phyloP scores from a whole-genome alignment of 2,329 filamentous ascomycete species.

The Helotiales sp. region DNA sequence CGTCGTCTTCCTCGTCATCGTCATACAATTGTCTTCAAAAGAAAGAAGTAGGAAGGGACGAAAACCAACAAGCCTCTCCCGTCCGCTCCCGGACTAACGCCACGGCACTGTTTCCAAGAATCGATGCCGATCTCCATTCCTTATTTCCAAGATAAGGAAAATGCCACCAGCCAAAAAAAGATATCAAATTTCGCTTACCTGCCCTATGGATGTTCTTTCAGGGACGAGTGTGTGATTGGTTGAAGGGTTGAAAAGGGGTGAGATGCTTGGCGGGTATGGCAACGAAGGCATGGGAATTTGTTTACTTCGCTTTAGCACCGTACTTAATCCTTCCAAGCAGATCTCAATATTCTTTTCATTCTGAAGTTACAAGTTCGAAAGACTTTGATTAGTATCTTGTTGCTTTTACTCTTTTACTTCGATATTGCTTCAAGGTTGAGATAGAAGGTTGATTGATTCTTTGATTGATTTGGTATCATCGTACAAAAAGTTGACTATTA shows the following conservation, averaged over 20 bases:
- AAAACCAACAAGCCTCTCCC: background rate
- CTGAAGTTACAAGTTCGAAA: too few relatives aligned
- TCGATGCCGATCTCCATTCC: background rate
- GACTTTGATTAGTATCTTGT: too few relatives aligned
- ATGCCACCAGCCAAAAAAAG: background rate
- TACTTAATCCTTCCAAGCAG: too few relatives aligned
- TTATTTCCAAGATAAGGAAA: background rate
- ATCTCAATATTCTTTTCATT: too few relatives aligned
- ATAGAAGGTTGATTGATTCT: background rate
- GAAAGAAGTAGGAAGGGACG: too few relatives aligned
- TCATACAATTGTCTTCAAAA: background rate
- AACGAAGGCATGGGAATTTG: too few relatives aligned
- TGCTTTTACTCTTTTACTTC: too few relatives aligned
- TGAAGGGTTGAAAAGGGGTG: background rate
- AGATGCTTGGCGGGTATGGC: too few relatives aligned
- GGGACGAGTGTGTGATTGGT: background rate
- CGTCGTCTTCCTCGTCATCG: too few relatives aligned
- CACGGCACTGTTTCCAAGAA: background rate
- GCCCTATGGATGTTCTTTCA: background rate
- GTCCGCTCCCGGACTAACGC: background rate
- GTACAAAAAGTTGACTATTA: conserved; percentile 16
- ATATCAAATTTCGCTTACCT: conserved; percentile 1
- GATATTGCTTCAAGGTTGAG: too few relatives aligned
- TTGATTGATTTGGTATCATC: conserved; percentile 15
- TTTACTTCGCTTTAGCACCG: too few relatives aligned